Percentiles rank a stretch among this genome's conserved stretches.
Evolutionary conservation across 345 rosid genomes (phyloP).

Genomic region (Arabidopsis suecica): DNA sequence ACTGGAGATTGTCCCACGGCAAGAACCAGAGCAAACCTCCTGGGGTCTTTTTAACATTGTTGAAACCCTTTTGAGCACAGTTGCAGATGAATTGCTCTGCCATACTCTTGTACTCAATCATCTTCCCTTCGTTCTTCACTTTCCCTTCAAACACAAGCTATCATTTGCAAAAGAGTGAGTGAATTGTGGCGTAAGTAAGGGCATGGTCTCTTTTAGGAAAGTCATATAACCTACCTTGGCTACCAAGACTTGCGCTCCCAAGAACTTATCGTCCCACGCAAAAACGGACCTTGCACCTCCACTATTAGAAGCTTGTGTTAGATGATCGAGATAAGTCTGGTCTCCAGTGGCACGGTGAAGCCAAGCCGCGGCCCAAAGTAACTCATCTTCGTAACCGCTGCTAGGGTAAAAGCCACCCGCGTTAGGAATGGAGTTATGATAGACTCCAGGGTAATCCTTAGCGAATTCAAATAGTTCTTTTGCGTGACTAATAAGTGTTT

Average conservation of each 20-base stretch:
- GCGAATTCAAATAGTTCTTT: constrained; percentile 57
- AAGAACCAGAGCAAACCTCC: constrained; percentile 76
- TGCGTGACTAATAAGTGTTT: constrained; percentile 56
- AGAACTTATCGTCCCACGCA: constrained; percentile 94
- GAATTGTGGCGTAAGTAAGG: not conserved
- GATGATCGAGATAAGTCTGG: constrained; percentile 66
- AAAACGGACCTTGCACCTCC: constrained; percentile 72
- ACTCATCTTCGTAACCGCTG: constrained; percentile 71
- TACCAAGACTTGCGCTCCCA: constrained; percentile 85
- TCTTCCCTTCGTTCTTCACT: constrained; percentile 39
- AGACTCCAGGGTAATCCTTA: constrained; percentile 41
- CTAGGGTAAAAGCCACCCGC: constrained; percentile 54
- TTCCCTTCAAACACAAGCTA: constrained; percentile 67
- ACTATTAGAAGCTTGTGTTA: constrained; percentile 63
- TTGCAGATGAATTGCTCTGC: constrained; percentile 94
- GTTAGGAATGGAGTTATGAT: constrained; percentile 45
- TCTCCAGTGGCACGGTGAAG: constrained; percentile 79
- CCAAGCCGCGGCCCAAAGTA: constrained; percentile 98
- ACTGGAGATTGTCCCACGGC: constrained; percentile 59
- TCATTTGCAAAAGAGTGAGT: constrained; percentile 41
- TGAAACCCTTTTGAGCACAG: constrained; percentile 76
- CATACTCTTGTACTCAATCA: constrained; percentile 76
- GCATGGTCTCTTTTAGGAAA: not conserved
- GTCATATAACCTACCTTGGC: constrained; percentile 62
- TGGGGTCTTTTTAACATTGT: constrained; percentile 41